phyloP scores from a whole-genome alignment of 768 basidiomycete genomes.

The Suillus alpinus region DNA sequence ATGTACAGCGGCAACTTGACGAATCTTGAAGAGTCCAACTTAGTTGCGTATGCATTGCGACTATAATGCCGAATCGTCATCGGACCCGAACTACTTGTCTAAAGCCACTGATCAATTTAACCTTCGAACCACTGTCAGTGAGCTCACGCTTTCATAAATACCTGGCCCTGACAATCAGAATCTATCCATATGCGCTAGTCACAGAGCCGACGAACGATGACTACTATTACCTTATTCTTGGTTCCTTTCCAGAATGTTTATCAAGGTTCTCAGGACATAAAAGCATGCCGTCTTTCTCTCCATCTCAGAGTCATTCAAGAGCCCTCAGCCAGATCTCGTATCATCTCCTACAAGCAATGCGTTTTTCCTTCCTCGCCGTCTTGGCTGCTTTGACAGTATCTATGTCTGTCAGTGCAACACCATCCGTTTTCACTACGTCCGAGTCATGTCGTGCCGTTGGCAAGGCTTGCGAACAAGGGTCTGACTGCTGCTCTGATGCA shows the following conservation, averaged over 20 bases:
- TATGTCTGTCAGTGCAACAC: neutral
- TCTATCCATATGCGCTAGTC: neutral
- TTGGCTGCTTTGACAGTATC: neutral
- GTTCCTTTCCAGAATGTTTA: neutral
- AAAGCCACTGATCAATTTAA: neutral
- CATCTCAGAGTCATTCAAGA: neutral
- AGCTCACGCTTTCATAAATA: neutral
- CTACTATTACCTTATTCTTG: neutral
- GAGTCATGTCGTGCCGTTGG: neutral
- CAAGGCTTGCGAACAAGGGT: neutral
- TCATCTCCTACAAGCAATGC: neutral
- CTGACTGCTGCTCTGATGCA: neutral
- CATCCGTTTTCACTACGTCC: neutral
- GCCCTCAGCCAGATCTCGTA: neutral
- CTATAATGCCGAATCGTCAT: neutral
- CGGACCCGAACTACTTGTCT: neutral
- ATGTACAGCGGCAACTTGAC: neutral
- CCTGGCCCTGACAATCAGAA: neutral
- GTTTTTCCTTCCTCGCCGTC: neutral
- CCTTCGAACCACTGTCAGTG: neutral
- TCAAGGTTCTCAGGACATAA: neutral
- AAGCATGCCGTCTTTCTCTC: neutral
- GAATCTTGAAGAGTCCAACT: neutral
- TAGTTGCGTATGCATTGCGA: neutral
- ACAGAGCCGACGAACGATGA: neutral